Conservation (phyloP, 2,329 filamentous ascomycete genomes). For the Exophiala bonariae region DNA sequence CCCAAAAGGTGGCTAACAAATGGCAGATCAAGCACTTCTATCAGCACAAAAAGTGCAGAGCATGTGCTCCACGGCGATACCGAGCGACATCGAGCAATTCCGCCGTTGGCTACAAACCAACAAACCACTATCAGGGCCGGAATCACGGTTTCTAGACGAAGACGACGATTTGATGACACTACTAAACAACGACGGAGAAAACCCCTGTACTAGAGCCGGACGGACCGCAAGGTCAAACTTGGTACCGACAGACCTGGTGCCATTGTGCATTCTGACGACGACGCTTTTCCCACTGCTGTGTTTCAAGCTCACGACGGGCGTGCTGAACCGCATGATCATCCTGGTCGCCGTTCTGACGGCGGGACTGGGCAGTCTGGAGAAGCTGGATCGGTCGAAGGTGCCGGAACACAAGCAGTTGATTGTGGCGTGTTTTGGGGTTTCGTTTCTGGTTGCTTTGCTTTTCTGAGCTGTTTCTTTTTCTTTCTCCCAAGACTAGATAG, state of each 20-base stretch:
- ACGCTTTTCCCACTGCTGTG: slow-evolving; percentile 23
- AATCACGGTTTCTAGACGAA: slow-evolving; percentile 55
- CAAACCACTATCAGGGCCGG: slow-evolving; percentile 50
- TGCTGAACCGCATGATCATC: slow-evolving; percentile 25
- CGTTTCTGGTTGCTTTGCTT: slow-evolving; percentile 18
- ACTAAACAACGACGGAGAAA: background rate
- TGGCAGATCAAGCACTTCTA: slow-evolving; percentile 30
- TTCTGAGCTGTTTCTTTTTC: slow-evolving; percentile 9
- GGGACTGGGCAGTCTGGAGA: slow-evolving; percentile 19
- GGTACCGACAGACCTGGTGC: slow-evolving; percentile 6
- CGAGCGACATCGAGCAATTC: slow-evolving; percentile 41
- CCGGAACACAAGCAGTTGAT: slow-evolving; percentile 22
- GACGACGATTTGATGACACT: slow-evolving; percentile 43
- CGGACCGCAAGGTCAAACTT: background rate
- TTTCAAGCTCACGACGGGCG: slow-evolving; percentile 24
- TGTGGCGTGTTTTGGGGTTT: slow-evolving; percentile 24
- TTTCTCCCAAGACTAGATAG: no score
- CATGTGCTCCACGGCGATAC: slow-evolving; percentile 12
- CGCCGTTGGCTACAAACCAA: slow-evolving; percentile 54
- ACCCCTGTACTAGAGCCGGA: background rate
- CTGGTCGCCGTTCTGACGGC: slow-evolving; percentile 19
- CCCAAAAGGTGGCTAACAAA: background rate
- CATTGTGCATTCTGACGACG: slow-evolving; percentile 19
- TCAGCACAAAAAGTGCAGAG: slow-evolving; percentile 25
- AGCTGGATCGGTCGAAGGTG: slow-evolving; percentile 13